phyloP scores from a whole-genome alignment of 306 rosid genomes.

The Corylus avellana region DNA sequence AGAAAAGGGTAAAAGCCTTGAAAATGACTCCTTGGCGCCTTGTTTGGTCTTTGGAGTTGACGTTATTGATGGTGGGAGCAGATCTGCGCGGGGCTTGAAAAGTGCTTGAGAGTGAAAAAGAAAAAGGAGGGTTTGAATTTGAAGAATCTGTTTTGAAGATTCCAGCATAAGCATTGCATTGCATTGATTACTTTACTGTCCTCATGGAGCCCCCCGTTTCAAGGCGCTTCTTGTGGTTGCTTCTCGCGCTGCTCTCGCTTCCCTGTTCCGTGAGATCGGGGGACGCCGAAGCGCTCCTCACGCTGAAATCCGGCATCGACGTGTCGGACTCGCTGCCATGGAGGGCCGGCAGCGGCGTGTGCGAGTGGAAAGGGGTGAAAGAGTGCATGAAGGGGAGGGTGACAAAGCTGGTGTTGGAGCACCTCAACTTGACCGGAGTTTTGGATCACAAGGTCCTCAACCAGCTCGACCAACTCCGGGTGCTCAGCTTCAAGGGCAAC shows the following conservation, averaged over 20 bases:
- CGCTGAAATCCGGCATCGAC: constrained; percentile 68
- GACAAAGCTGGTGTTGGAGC: constrained; percentile 74
- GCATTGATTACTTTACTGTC: no score
- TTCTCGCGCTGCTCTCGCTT: constrained; percentile 20
- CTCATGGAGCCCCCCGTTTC: constrained; percentile 13
- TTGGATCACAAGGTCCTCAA: constrained; percentile 56
- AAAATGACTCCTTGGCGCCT: background rate
- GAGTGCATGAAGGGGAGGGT: constrained; percentile 78
- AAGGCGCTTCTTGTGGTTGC: constrained; percentile 19
- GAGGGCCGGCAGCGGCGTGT: constrained; percentile 49
- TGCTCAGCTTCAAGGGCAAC: constrained; percentile 84
- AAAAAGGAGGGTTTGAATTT: background rate
- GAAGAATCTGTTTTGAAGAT: constrained; percentile 15
- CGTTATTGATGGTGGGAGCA: background rate
- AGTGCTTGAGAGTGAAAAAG: background rate
- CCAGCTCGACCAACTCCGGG: constrained; percentile 85
- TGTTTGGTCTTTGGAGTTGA: background rate
- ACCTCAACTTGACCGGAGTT: constrained; percentile 59
- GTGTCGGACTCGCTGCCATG: constrained; percentile 57
- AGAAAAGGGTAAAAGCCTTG: background rate
- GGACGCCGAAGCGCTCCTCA: constrained; percentile 59
- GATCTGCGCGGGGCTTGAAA: background rate
- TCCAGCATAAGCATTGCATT: background rate
- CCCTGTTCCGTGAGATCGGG: constrained; percentile 29
- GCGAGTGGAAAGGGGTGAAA: constrained; percentile 76